Percentiles rank a stretch among this genome's conserved stretches.
Conservation (phyloP, 139 green algal species). For the Dunaliella sp. region DNA sequence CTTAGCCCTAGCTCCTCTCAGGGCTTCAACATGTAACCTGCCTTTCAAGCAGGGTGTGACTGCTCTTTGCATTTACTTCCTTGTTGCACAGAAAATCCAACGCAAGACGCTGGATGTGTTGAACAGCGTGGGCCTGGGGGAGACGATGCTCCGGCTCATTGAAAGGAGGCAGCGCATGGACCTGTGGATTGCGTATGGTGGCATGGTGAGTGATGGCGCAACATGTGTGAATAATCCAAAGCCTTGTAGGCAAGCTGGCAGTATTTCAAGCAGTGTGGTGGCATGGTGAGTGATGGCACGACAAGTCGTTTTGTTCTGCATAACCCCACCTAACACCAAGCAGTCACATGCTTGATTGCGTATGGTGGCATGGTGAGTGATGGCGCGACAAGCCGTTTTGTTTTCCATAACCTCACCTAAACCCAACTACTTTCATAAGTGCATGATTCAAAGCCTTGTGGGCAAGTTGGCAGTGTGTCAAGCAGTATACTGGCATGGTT, state of each 20-base stretch:
- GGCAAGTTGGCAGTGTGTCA: not conserved
- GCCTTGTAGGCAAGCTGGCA: constrained; percentile 1
- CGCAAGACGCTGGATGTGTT: constrained; percentile 82
- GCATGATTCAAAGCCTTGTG: not conserved
- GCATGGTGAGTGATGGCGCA: constrained; percentile 65
- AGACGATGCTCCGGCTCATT: constrained; percentile 76
- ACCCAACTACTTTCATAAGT: too few species aligned
- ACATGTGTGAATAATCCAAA: not conserved
- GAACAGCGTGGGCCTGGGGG: constrained; percentile 80
- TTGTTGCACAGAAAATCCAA: constrained; percentile 60
- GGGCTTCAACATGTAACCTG: too few species aligned
- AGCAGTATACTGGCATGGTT: constrained; percentile 60
- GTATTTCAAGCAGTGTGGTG: not conserved
- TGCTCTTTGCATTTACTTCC: not conserved
- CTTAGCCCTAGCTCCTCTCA: too few species aligned
- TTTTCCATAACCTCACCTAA: not conserved
- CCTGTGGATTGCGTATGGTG: constrained; percentile 75
- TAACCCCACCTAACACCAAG: too few species aligned
- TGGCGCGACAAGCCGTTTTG: constrained; percentile 20
- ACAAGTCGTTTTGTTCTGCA: not conserved
- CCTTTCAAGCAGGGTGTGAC: too few species aligned
- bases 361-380: not conserved
- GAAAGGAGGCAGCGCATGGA: constrained; percentile 78
- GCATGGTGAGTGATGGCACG: not conserved
- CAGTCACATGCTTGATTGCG: too few species aligned